Conservation (phyloP, 371 early-diverging fungal species). For the Caulochytrium protostelioides region DNA sequence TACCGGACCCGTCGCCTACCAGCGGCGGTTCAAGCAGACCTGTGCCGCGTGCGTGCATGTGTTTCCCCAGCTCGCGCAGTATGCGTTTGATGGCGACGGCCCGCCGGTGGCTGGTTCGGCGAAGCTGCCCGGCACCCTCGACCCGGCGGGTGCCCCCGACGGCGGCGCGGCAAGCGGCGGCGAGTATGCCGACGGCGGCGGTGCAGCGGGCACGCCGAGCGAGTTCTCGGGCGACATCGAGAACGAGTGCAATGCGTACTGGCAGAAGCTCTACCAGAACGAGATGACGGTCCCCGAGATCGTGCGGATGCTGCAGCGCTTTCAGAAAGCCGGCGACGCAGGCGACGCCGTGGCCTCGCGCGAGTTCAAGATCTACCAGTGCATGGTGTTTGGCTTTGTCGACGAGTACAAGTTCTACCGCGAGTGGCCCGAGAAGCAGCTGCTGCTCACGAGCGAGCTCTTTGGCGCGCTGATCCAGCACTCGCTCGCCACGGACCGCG, state of each 20-base stretch:
- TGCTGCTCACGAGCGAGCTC: slow-evolving; percentile 63
- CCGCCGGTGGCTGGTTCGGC: too few species aligned
- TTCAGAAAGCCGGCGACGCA: too few species aligned
- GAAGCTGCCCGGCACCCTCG: too few species aligned
- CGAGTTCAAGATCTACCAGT: slow-evolving; percentile 53
- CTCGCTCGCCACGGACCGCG: slow-evolving; percentile 48
- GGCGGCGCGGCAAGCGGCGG: too few species aligned
- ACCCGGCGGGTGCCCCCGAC: too few species aligned
- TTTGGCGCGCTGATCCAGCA: slow-evolving; percentile 74
- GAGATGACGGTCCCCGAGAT: slow-evolving; percentile 47
- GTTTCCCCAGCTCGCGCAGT: background rate
- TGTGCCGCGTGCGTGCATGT: too few species aligned
- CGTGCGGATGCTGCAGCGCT: slow-evolving; percentile 43
- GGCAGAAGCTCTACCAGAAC: slow-evolving; percentile 52
- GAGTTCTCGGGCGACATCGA: slow-evolving; percentile 41
- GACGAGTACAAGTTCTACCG: slow-evolving; percentile 86
- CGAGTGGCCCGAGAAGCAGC: slow-evolving; percentile 78
- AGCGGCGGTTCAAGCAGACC: too few species aligned
- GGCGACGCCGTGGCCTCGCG: too few species aligned
- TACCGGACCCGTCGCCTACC: too few species aligned
- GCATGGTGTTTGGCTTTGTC: slow-evolving; percentile 65
- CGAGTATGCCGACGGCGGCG: too few species aligned
- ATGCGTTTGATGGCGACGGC: background rate
- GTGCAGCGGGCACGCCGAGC: too few species aligned
- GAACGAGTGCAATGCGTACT: slow-evolving; percentile 51